These are phyloP conservation scores for Macrocystidia cucumis DNA, from an alignment of 1,284 basidiomycete species.

Conservation along the genomic window DNA sequence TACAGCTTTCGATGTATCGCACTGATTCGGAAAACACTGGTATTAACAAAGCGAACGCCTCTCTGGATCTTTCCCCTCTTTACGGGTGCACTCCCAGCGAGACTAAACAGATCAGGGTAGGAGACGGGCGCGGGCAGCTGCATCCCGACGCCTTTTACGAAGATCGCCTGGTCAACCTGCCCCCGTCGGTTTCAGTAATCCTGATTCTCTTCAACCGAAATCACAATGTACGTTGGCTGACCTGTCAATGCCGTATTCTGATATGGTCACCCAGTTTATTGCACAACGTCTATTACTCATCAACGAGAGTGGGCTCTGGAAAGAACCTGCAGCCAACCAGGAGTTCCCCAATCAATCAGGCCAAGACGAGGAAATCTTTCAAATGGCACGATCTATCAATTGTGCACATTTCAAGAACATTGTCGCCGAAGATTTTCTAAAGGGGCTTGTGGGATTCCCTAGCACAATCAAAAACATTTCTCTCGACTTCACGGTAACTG, in stretches of 20 bases:
- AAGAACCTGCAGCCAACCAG: neutral
- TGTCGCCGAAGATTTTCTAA: conserved; percentile 15
- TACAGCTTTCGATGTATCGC: conserved; percentile 11
- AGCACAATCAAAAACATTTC: conserved; percentile 9
- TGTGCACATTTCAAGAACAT: conserved; percentile 17
- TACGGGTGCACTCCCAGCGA: conserved; percentile 13
- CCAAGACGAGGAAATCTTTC: conserved; percentile 16
- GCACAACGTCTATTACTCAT: conserved; percentile 11
- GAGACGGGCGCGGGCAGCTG: conserved; percentile 14
- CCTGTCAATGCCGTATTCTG: neutral
- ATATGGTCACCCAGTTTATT: conserved; percentile 9
- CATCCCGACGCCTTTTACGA: conserved; percentile 15
- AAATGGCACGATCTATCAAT: conserved; percentile 14
- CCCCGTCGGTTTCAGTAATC: conserved; percentile 11
- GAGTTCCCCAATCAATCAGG: neutral
- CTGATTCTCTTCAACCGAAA: conserved; percentile 16
- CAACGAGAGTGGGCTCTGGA: conserved; percentile 14
- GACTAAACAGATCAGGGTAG: conserved; percentile 10
- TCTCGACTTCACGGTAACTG: conserved; percentile 11
- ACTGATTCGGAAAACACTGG: conserved; percentile 4
- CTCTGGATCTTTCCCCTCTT: conserved; percentile 15
- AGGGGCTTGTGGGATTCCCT: conserved; percentile 14
- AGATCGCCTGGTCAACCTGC: conserved; percentile 9
- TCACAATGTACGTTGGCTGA: conserved; percentile 13
- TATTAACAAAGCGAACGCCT: conserved; percentile 10